phyloP scores from a whole-genome alignment of 225 moss, liverwort and hornwort species.

The Pleurozium schreberi region DNA sequence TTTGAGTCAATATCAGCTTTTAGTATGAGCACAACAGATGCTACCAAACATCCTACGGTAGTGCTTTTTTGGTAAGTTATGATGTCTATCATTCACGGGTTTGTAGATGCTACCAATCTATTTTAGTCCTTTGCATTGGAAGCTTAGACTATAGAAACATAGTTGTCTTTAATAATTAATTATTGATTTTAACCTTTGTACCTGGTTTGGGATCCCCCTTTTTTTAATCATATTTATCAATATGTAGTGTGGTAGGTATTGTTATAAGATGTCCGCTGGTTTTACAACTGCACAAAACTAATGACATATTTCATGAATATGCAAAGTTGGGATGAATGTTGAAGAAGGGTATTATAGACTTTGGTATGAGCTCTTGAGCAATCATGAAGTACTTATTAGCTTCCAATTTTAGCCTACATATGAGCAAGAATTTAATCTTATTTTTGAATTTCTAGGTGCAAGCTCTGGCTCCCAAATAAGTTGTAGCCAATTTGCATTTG shows the following conservation, averaged over 20 bases:
- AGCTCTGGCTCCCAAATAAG: not conserved
- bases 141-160: no score
- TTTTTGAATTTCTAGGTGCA: not conserved
- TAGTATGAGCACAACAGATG: no score
- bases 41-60: no score
- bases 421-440: not conserved
- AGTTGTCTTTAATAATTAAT: no score
- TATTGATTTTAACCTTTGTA: not conserved
- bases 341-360: conserved; percentile 45
- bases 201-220: not conserved
- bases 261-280: not conserved
- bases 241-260: not conserved
- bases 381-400: not conserved
- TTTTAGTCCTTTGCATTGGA: no score
- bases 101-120: no score
- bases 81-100: no score
- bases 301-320: not conserved
- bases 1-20: no score
- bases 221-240: not conserved
- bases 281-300: not conserved
- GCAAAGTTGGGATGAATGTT: no score
- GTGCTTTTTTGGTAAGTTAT: no score
- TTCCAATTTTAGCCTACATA: not conserved
- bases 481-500: not conserved
- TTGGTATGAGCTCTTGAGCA: conserved; percentile 12